phyloP scores from a whole-genome alignment of 2,329 filamentous ascomycete genomes.

The Zopfia rhizophila region DNA sequence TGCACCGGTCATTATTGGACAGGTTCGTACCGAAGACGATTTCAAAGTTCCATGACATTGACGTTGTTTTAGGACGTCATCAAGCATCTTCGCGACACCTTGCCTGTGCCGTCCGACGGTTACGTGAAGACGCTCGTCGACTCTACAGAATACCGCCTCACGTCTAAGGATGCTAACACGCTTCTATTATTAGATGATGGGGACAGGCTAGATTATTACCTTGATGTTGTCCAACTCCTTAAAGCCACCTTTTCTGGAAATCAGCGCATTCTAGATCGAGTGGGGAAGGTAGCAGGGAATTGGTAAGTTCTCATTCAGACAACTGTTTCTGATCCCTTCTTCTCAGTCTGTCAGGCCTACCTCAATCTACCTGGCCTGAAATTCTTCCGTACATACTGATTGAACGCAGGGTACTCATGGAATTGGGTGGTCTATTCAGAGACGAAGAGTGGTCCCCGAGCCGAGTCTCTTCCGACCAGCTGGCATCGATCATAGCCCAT shows the following conservation, averaged over 20 bases:
- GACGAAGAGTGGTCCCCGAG: slow-evolving; percentile 54
- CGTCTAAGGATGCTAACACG: slow-evolving; percentile 83
- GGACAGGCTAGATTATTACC: slow-evolving; percentile 83
- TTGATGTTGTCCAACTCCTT: slow-evolving; percentile 65
- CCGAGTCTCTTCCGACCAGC: slow-evolving; percentile 50
- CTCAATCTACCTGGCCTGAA: no score
- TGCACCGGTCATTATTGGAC: slow-evolving; percentile 77
- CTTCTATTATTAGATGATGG: slow-evolving; percentile 82
- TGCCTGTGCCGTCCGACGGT: slow-evolving; percentile 78
- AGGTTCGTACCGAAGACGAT: slow-evolving; percentile 45
- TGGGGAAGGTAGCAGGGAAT: slow-evolving; percentile 65
- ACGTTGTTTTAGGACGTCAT: slow-evolving; percentile 70
- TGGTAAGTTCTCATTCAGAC: slow-evolving; percentile 53
- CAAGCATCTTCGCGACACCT: slow-evolving; percentile 66
- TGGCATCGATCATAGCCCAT: slow-evolving; percentile 57
- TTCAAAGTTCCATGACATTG: slow-evolving; percentile 13
- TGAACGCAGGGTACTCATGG: slow-evolving; percentile 61
- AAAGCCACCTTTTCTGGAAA: slow-evolving; percentile 43
- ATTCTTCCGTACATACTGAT: slow-evolving; percentile 4
- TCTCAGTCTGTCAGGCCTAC: slow-evolving; percentile 11
- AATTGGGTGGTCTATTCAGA: slow-evolving; percentile 61
- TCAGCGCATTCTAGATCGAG: slow-evolving; percentile 18
- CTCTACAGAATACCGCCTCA: slow-evolving; percentile 71
- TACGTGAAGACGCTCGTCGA: slow-evolving; percentile 71
- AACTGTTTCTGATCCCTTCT: neutral